These are phyloP conservation scores for Ustilaginoidea virens DNA, from an alignment of 2,329 filamentous ascomycete genomes.

Conservation along the genomic window DNA sequence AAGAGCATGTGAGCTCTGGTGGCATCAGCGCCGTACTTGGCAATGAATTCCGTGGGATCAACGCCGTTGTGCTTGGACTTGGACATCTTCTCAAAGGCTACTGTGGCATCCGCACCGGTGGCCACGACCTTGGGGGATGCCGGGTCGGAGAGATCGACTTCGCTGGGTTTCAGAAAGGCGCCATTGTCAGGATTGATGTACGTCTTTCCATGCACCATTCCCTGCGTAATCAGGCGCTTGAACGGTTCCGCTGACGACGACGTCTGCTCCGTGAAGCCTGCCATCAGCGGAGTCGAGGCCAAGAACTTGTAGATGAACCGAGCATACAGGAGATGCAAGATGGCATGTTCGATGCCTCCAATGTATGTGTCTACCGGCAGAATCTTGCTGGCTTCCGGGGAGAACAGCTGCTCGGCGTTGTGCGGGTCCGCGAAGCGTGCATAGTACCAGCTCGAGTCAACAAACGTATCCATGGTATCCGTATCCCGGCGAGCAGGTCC, in stretches of 20 bases:
- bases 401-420: conserved; percentile 47
- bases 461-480: conserved; percentile 93
- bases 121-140: conserved; percentile 43
- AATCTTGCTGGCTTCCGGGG: conserved; percentile 36
- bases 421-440: conserved; percentile 62
- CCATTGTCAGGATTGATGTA: conserved; percentile 61
- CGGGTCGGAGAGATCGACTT: conserved; percentile 49
- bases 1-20: conserved; percentile 80
- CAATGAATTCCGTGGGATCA: conserved; percentile 59
- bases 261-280: conserved; percentile 18
- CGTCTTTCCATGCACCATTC: conserved; percentile 86
- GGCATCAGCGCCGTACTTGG: conserved; percentile 65
- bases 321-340: conserved; percentile 76
- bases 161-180: conserved; percentile 59
- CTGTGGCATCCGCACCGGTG: conserved; percentile 39
- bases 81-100: conserved; percentile 83
- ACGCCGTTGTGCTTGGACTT: conserved; percentile 92
- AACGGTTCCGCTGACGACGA: conserved; percentile 53
- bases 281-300: conserved; percentile 36
- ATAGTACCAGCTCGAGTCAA: conserved; percentile 91
- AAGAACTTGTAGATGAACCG: conserved; percentile 86
- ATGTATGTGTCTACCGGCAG: conserved; percentile 81
- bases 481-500: conserved; percentile 64
- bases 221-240: conserved; percentile 67
- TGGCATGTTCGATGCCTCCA: conserved; percentile 81